A percentile compares a stretch with the other conserved stretches of the same genome.
Evolutionary conservation across 2,329 filamentous ascomycete species (phyloP).

Genomic region (Fusarium austroafricanum): DNA sequence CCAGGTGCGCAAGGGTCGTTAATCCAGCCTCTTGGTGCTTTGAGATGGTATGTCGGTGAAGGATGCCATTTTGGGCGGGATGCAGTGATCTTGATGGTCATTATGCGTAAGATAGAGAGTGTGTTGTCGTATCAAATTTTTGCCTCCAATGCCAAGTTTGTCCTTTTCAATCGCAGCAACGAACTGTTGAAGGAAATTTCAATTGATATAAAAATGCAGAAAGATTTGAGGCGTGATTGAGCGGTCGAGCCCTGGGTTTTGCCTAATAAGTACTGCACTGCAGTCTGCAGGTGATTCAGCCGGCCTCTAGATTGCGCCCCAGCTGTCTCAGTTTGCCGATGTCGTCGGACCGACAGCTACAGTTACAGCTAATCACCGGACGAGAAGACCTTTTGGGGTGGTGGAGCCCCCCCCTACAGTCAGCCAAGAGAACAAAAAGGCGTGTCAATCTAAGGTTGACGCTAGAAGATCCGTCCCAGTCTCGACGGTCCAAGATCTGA

Average conservation of each 20-base stretch:
- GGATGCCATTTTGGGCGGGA: conserved; percentile 31
- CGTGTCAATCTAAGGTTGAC: neutral
- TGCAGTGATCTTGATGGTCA: conserved; percentile 19
- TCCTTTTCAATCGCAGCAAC: neutral
- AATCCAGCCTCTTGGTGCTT: conserved; percentile 40
- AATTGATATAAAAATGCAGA: conserved; percentile 1
- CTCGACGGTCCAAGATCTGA: conserved; percentile 10
- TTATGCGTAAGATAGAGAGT: neutral
- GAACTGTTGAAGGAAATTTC: neutral
- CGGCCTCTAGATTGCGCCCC: neutral
- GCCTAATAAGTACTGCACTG: conserved; percentile 42
- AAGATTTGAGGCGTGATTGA: neutral
- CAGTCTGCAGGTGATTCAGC: conserved; percentile 2
- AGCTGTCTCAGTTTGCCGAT: neutral
- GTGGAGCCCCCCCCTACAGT: conserved; percentile 9
- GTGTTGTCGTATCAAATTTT: neutral
- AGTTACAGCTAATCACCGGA: conserved; percentile 24
- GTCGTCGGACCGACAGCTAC: conserved; percentile 36
- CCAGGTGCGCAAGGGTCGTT: conserved; percentile 44
- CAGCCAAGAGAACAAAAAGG: neutral
- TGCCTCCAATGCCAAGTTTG: neutral
- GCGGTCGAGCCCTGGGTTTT: conserved; percentile 14
- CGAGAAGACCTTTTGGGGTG: neutral
- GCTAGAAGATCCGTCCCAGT: conserved; percentile 3
- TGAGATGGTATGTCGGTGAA: conserved; percentile 39